Evolutionary conservation across 2,329 filamentous ascomycete genomes (phyloP), one percentile per base, ranked within the genome.

Genomic region (Pseudogymnoascus sp.): DNA sequence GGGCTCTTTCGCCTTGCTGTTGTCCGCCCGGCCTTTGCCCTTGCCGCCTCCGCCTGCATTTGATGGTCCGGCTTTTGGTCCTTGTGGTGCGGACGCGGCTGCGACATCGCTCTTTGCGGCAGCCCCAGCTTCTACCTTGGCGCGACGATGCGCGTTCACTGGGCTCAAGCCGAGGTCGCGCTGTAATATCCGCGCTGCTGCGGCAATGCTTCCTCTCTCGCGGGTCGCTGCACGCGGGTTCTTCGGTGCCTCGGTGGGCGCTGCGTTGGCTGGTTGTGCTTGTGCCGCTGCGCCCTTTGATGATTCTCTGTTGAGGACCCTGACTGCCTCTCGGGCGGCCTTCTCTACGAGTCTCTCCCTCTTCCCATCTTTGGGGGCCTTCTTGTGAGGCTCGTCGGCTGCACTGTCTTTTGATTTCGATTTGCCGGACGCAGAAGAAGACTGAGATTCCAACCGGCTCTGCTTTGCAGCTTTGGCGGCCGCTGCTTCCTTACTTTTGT

Each of bases 151-250:
- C 13, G 85, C 82, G 68, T 82, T 84, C 38, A 84, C 84, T 10
- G 84, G 83, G 64, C 82, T 86, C 0, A 89, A 78, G 19, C 86
- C 86, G 16, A 88, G 78, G 66, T 89, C 86, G 35, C 86, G 82
- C 72, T 88, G 85, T 16, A 89, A 70, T 62, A 89, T 84, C 14
- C 85, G 81, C 10, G 86, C 85, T 10, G 86, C 85, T 7, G 84
- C 83, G 31, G 84, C 80, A 61, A 87, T 86, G n/a, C 81, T 71
- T 14, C 72, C 70, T 65, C 74, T 69, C 61, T 76, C 74, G 38
- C 73, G 68, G 47, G 72, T 68, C 64, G 67, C 83, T 5, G 81
- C 81, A 44, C 82, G 79, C 29, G 83, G 82, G 64, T 79, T 84
- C 74, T 85, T 87, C 1, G 80, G 77, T 42, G 74, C 72, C 64